Conservation (phyloP, 2,329 filamentous ascomycete species). For the Colletotrichum australisinense region DNA sequence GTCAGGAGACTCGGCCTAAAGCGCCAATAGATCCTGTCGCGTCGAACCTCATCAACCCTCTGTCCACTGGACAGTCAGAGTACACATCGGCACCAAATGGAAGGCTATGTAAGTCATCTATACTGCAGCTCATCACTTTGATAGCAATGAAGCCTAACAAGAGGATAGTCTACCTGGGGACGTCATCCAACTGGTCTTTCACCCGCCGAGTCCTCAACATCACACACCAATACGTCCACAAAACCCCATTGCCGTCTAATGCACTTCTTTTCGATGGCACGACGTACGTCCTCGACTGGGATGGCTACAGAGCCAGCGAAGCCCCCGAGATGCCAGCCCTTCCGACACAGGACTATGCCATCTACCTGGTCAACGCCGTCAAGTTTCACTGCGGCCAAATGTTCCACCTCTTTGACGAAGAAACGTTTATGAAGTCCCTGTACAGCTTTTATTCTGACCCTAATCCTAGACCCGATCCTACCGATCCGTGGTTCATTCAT, state of each 20-base stretch:
- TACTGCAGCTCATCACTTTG: background rate
- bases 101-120: conserved; percentile 51
- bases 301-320: conserved; percentile 44
- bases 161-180: conserved; percentile 61
- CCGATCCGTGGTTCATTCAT: conserved; percentile 62
- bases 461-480: conserved; percentile 27
- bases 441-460: conserved; percentile 44
- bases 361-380: conserved; percentile 65
- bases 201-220: conserved; percentile 60
- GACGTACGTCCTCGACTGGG: conserved; percentile 64
- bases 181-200: conserved; percentile 69
- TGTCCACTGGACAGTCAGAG: conserved; percentile 52
- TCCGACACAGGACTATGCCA: conserved; percentile 58
- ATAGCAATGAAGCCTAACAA: conserved; percentile 6
- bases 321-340: conserved; percentile 31
- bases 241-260: conserved; percentile 53
- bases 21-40: conserved; percentile 41
- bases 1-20: conserved; percentile 4
- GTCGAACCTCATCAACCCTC: conserved; percentile 53
- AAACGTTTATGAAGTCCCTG: conserved; percentile 55
- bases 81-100: conserved; percentile 55
- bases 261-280: conserved; percentile 61
- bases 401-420: conserved; percentile 66
- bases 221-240: conserved; percentile 58
- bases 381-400: conserved; percentile 67